phyloP scores from a whole-genome alignment of 179 eudicot species.

The Silene noctiflora region DNA sequence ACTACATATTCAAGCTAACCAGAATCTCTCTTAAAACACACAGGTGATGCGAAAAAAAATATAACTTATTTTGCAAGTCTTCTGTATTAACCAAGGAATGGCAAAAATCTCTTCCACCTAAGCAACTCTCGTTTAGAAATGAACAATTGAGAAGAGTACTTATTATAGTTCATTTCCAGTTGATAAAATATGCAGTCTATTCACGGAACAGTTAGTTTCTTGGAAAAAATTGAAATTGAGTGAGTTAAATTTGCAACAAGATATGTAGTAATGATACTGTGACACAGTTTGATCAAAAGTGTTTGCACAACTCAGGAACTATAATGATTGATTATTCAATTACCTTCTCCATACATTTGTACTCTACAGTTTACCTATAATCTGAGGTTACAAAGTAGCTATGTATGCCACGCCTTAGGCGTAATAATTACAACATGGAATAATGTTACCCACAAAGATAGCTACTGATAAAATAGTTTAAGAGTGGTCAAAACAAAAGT shows the following conservation, averaged over 20 bases:
- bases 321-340: neutral
- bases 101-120: neutral
- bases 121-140: neutral
- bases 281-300: neutral
- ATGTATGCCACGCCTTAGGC: neutral
- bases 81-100: neutral
- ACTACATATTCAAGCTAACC: neutral
- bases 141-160: neutral
- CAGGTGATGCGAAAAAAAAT: neutral
- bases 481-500: neutral
- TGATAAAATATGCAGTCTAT: neutral
- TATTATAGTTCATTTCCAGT: neutral
- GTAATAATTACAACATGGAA: neutral
- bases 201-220: neutral
- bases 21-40: neutral
- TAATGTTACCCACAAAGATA: neutral
- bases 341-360: neutral
- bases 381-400: neutral
- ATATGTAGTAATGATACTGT: neutral
- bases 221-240: neutral
- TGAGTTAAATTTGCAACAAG: neutral
- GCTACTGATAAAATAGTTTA: neutral
- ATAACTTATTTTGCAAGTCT: neutral
- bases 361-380: neutral
- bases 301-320: neutral